phyloP scores from a whole-genome alignment of 1,284 basidiomycete genomes.

The Puccinia brachypodii region DNA sequence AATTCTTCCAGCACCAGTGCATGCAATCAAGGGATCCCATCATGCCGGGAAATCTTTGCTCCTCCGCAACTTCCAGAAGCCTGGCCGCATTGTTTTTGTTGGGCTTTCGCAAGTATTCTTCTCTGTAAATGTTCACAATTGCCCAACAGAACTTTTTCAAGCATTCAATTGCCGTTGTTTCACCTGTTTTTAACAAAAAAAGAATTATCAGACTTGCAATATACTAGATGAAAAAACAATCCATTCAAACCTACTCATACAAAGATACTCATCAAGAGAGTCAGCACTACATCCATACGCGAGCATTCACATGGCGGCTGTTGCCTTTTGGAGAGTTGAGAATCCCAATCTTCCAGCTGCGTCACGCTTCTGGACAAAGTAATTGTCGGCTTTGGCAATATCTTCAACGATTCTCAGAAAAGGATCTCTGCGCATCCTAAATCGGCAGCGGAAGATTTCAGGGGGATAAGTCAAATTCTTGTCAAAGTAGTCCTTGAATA shows the following conservation, averaged over 20 bases:
- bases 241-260: neutral
- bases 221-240: neutral
- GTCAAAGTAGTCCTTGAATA: neutral
- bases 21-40: too few species aligned
- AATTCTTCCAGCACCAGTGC: too few species aligned
- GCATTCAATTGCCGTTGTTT: neutral
- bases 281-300: slow-evolving; percentile 7
- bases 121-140: neutral
- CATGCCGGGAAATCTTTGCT: too few species aligned
- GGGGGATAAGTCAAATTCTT: neutral
- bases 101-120: neutral
- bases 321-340: neutral
- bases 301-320: neutral
- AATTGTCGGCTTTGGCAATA: slow-evolving; percentile 31
- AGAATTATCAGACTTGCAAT: neutral
- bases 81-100: neutral
- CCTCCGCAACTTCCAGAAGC: neutral
- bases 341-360: neutral
- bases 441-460: neutral
- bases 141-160: neutral
- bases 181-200: neutral
- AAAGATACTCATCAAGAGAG: neutral
- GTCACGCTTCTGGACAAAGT: neutral
- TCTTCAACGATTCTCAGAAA: neutral
- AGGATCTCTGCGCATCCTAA: neutral